These are phyloP conservation scores for Colletotrichum tropicale DNA, from an alignment of 2,329 filamentous ascomycete species.

Conservation along the genomic window DNA sequence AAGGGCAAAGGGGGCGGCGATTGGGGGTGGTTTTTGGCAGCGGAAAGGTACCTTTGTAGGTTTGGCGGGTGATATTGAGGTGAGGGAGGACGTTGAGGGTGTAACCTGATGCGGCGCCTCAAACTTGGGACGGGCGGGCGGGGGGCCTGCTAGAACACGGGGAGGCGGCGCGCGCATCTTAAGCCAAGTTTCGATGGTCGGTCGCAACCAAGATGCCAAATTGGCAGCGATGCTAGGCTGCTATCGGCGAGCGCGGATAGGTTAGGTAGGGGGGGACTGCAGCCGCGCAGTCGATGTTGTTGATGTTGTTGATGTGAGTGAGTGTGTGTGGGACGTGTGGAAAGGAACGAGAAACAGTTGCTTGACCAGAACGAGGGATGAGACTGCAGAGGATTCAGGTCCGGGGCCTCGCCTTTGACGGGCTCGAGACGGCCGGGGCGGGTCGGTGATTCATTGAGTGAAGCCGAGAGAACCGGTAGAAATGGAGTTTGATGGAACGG, in stretches of 20 bases:
- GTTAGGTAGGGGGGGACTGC: not conserved
- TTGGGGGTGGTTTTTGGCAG: not conserved
- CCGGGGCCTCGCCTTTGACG: not conserved
- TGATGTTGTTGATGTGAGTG: not conserved
- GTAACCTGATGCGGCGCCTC: conserved; percentile 7
- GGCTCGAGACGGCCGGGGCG: not conserved
- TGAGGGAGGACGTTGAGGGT: not conserved
- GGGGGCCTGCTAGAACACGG: not conserved
- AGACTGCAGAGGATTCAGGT: not conserved
- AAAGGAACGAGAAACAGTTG: not conserved
- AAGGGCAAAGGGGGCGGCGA: not conserved
- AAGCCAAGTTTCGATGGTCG: not conserved
- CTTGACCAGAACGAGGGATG: not conserved
- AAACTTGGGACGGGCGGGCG: not conserved
- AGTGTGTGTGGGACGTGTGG: not conserved
- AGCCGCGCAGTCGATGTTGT: not conserved
- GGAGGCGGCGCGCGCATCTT: not conserved
- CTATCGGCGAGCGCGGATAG: not conserved
- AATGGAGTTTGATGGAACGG: conserved; percentile 14
- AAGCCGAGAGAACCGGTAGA: conserved; percentile 1
- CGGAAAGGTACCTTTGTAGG: not conserved
- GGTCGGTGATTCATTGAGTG: not conserved
- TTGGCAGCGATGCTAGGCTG: not conserved
- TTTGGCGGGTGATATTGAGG: not conserved
- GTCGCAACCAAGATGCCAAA: not conserved